A percentile compares a stretch with the other conserved stretches of the same genome.
These are phyloP conservation scores for Cercospora janseana DNA, from an alignment of 2,329 filamentous ascomycete genomes.

Conservation along the genomic window DNA sequence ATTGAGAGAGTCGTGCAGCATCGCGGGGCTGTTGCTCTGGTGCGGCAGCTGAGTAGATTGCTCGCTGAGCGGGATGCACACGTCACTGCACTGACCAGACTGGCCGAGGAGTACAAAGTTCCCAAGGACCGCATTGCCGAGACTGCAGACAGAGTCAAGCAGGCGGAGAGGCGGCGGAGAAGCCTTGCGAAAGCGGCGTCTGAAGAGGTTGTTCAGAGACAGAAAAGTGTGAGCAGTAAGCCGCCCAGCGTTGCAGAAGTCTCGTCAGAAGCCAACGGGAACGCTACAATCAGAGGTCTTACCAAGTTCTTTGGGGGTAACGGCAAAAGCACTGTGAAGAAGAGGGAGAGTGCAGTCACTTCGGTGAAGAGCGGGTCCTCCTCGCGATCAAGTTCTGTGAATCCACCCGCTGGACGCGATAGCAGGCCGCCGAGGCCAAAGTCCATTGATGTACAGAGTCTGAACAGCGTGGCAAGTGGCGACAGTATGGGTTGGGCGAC, in stretches of 20 bases:
- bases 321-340: slow-evolving; percentile 23
- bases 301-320: slow-evolving; percentile 36
- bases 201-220: slow-evolving; percentile 26
- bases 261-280: slow-evolving; percentile 13
- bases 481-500: slow-evolving; percentile 33
- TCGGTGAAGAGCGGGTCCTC: slow-evolving; percentile 26
- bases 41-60: slow-evolving; percentile 31
- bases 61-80: slow-evolving; percentile 38
- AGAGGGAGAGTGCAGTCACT: slow-evolving; percentile 20
- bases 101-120: slow-evolving; percentile 37
- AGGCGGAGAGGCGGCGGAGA: slow-evolving; percentile 31
- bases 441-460: slow-evolving; percentile 32
- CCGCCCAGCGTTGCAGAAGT: slow-evolving; percentile 12
- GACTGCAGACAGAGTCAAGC: slow-evolving; percentile 31
- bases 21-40: slow-evolving; percentile 33
- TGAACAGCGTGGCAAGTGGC: slow-evolving; percentile 28
- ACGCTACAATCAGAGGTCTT: slow-evolving; percentile 28
- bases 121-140: slow-evolving; percentile 32
- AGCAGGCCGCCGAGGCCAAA: slow-evolving; percentile 23
- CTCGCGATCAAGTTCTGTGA: slow-evolving; percentile 30
- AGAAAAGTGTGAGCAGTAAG: slow-evolving; percentile 19
- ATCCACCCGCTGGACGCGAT: slow-evolving; percentile 12
- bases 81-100: slow-evolving; percentile 35
- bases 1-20: slow-evolving; percentile 33
- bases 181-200: slow-evolving; percentile 28